Evolutionary conservation across 2,329 filamentous ascomycete genomes (phyloP).

Genomic region (Fusarium equiseti): DNA sequence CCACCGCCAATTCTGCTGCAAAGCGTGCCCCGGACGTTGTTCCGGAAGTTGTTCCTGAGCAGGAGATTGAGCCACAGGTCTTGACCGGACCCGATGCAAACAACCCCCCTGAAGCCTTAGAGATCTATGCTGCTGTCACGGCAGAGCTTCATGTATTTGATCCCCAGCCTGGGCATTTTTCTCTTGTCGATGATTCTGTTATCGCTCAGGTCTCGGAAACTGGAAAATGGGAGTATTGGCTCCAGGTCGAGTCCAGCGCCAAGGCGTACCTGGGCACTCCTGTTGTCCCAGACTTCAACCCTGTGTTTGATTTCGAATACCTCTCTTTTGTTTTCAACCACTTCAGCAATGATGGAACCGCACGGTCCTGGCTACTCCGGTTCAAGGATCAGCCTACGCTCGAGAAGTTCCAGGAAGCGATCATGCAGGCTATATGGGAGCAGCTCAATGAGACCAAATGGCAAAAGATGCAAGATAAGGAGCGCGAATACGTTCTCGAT

Average conservation of each 20-base stretch:
- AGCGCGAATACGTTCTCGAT: conserved; percentile 93
- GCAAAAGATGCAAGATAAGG: conserved; percentile 90
- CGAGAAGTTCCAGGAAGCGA: conserved; percentile 89
- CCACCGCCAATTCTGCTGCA: conserved; percentile 59
- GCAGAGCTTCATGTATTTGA: conserved; percentile 96
- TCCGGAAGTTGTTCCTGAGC: conserved; percentile 45
- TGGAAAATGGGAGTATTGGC: conserved; percentile 94
- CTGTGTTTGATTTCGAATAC: conserved; percentile 98
- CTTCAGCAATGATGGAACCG: conserved; percentile 86
- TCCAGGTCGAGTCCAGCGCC: conserved; percentile 82
- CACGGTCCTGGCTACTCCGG: conserved; percentile 93
- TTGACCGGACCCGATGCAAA: conserved; percentile 40
- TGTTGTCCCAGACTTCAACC: conserved; percentile 91
- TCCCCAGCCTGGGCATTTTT: conserved; percentile 86
- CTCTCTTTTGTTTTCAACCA: conserved; percentile 99
- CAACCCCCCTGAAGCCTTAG: conserved; percentile 73
- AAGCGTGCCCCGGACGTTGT: conserved; percentile 57
- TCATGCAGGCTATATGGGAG: conserved; percentile 98
- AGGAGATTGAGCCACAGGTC: conserved; percentile 49
- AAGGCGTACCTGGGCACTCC: conserved; percentile 89
- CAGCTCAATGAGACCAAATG: conserved; percentile 95
- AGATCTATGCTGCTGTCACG: conserved; percentile 78
- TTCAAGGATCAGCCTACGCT: conserved; percentile 87
- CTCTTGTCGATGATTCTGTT: conserved; percentile 80
- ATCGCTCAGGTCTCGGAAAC: conserved; percentile 85